Evolutionary conservation across 2,329 filamentous ascomycete genomes (phyloP).

Genomic region (Fusarium tricinctum): DNA sequence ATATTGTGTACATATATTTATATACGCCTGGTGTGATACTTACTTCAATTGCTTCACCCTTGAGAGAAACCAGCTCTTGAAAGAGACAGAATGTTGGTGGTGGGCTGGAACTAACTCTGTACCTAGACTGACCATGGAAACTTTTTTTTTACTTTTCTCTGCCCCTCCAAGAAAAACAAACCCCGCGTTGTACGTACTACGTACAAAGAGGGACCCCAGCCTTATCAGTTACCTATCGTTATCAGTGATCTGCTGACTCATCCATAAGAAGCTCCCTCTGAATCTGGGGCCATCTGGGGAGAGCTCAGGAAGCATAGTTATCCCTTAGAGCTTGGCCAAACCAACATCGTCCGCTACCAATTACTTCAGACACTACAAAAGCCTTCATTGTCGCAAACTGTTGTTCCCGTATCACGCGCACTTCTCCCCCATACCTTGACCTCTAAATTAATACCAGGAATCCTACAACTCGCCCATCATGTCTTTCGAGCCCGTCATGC

Average conservation of each 20-base stretch:
- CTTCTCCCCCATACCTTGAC: background rate
- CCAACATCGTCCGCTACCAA: slow-evolving; percentile 9
- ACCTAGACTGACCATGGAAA: slow-evolving; percentile 10
- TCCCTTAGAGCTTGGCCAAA: slow-evolving; percentile 24
- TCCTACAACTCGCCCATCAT: slow-evolving; percentile 59
- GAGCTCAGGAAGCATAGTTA: slow-evolving; percentile 24
- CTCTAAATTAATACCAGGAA: background rate
- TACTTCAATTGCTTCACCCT: slow-evolving; percentile 39
- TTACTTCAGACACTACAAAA: background rate
- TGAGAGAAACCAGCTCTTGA: slow-evolving; percentile 42
- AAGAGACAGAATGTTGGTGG: slow-evolving; percentile 34
- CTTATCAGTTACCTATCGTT: slow-evolving; percentile 20
- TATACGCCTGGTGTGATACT: background rate
- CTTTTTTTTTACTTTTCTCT: slow-evolving; percentile 19
- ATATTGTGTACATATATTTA: background rate
- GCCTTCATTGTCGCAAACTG: background rate
- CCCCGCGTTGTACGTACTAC: slow-evolving; percentile 18
- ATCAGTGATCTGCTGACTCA: slow-evolving; percentile 29
- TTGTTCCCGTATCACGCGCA: background rate
- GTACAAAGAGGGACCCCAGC: background rate
- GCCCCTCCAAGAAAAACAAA: slow-evolving; percentile 23
- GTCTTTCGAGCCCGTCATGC: slow-evolving; percentile 80
- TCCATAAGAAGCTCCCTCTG: slow-evolving; percentile 8
- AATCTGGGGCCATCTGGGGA: slow-evolving; percentile 1
- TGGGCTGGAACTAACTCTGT: slow-evolving; percentile 25